Evolutionary conservation across 768 basidiomycete genomes (phyloP), one percentile per base, ranked within the genome.

Genomic region (Tricholoma bakamatsutake): DNA sequence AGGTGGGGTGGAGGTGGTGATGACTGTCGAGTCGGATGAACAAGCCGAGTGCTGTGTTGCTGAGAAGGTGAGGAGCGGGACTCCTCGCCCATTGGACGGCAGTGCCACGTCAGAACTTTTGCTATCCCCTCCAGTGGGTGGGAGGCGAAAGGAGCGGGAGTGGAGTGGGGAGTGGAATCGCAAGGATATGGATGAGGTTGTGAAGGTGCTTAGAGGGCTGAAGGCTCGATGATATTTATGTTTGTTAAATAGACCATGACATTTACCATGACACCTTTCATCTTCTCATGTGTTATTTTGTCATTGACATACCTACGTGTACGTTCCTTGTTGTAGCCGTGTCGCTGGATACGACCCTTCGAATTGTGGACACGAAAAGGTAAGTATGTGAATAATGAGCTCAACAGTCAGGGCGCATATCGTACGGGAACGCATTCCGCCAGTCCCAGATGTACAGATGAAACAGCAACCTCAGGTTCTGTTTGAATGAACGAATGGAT

Each of bases 151-250:
- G 52, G 62, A 60, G 39, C 62, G 57, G 37, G 63, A 60, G 17
- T 67, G 66, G 66, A 64, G 63, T 31, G 66, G 66, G 27, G 66
- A 65, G 53, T 67, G 66, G 66, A 67, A 65, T 53, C 59, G 64
- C 45, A 61, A 56, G 57, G 63, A 67, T 51, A 62, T 64, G 57
- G 56, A 59, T 34, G 60, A 63, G 53, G 55, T 58, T 45, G 52
- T 54, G n/a, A 56, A 49, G 31, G 58, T 27, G 6, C 42, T 61
- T 17, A 50, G 60, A 18, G 57, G 34, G 17, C 48, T 60, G 54
- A 60, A 57, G 34, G 24, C 50, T 9, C 39, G 28, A 28, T 56
- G 54, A 56, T 37, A 13, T 4, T 5, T 37, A 6, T 13, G 35
- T 24, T 24, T 24, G 21, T 24, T 24, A 24, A 37, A n/a, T n/a